Evolutionary conservation across 805 yeast genomes (phyloP), one percentile per base, ranked within the genome.

Genomic region (Pichia phayaonensis): DNA sequence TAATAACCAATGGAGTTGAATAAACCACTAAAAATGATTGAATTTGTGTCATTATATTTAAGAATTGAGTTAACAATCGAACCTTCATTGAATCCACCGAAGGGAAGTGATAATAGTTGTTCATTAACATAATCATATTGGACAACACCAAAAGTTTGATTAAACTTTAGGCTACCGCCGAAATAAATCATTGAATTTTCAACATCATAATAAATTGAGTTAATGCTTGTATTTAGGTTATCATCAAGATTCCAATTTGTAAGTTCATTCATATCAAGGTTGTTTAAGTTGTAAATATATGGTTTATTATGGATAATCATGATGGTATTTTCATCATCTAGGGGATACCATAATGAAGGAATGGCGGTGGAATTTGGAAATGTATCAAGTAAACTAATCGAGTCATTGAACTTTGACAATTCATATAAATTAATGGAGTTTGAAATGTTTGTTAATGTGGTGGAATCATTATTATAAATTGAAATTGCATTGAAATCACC

Each of bases 21-120:
- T 3, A 68, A 53, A 13, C 99, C 99, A 1, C 94, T 92, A 68
- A 90, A 92, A 13, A 94, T 62, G 8, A 94, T 72, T 39, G 77
- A 81, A 21, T 57, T 73, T 23, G 51, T 41, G 45, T 66, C 67
- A 34, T 67, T 65, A 40, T 79, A 61, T 53, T 74, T 73, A 0
- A 78, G 56, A 18, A 94, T 90, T 8, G 90, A 71, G 54, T 81
- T 79, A 15, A 94, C 77, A 0, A 58, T 53, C 0, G 90, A 72
- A 51, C 76, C 72, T 34, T 73, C 61, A 8, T 81, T 82, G 62
- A 92, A 89, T 0, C 98, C 98, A 27, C 76, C 74, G 66, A 92
- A 94, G 0, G 86, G 83, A 3, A 87, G 70, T 10, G 74, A 61
- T 2, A 60, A 46, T 40, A 86, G 66, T 2, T 65, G 31, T 21